Evolutionary conservation across 2,329 filamentous ascomycete genomes (phyloP).

Genomic region (Stachybotrys echinatus): DNA sequence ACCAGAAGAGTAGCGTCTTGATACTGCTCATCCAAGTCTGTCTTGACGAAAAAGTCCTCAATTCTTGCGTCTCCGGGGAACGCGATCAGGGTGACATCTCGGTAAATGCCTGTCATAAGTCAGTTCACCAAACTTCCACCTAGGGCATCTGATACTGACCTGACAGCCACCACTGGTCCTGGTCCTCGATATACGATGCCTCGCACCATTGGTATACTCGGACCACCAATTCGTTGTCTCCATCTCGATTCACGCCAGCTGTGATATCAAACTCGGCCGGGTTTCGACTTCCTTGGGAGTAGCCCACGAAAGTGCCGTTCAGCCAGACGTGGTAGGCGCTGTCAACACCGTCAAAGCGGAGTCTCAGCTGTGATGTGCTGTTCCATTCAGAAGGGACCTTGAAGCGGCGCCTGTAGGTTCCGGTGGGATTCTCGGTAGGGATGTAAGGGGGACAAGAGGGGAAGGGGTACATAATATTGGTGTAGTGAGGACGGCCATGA

Average conservation of each 20-base stretch:
- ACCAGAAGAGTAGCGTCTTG: slow-evolving; percentile 31
- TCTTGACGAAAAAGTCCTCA: slow-evolving; percentile 53
- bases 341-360: slow-evolving; percentile 69
- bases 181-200: slow-evolving; percentile 65
- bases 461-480: slow-evolving; percentile 62
- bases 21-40: slow-evolving; percentile 50
- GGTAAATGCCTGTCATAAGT: slow-evolving; percentile 54
- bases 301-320: slow-evolving; percentile 59
- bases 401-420: slow-evolving; percentile 55
- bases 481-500: slow-evolving; percentile 62
- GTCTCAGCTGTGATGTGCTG: slow-evolving; percentile 42
- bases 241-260: slow-evolving; percentile 29
- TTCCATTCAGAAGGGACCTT: slow-evolving; percentile 43
- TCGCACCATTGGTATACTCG: slow-evolving; percentile 68
- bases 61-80: slow-evolving; percentile 47
- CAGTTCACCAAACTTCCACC: neutral
- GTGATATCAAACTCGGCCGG: slow-evolving; percentile 66
- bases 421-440: slow-evolving; percentile 59
- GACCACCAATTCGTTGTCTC: slow-evolving; percentile 52
- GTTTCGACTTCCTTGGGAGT: slow-evolving; percentile 64
- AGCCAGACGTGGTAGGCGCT: slow-evolving; percentile 66
- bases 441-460: slow-evolving; percentile 60
- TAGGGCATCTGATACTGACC: slow-evolving; percentile 26
- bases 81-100: slow-evolving; percentile 57
- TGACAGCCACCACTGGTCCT: slow-evolving; percentile 65